Conservation (phyloP, 108 stramenopile genomes). For the Pseudonitzschia multiseries region DNA sequence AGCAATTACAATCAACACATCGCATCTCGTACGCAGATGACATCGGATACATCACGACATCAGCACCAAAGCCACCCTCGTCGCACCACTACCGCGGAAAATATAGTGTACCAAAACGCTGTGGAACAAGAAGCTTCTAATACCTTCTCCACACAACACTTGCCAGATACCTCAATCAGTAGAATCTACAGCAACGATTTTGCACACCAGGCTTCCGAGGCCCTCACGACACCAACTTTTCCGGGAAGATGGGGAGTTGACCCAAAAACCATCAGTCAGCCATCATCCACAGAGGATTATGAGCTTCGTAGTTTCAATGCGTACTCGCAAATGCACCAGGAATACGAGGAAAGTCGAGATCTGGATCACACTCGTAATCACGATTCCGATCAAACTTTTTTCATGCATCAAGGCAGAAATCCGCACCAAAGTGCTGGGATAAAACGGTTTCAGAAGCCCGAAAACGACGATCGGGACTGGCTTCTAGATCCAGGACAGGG, state of each 20-base stretch:
- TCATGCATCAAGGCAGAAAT: neutral
- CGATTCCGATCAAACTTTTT: neutral
- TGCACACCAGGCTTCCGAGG: neutral
- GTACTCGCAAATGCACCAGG: neutral
- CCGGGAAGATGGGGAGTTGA: neutral
- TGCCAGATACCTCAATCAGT: neutral
- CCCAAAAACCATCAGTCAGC: neutral
- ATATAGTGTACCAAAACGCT: neutral
- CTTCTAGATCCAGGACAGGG: neutral
- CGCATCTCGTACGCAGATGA: neutral
- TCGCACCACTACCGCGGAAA: no score
- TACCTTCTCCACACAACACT: neutral
- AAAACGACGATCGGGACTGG: neutral
- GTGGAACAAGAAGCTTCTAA: neutral
- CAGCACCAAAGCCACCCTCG: neutral
- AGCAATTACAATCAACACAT: neutral
- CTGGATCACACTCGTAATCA: neutral
- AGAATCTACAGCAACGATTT: neutral
- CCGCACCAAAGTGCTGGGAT: neutral
- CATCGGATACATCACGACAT: neutral
- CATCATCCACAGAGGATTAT: neutral
- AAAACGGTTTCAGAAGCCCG: neutral
- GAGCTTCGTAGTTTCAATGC: neutral
- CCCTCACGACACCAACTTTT: neutral
- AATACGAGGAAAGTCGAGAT: neutral